phyloP scores from a whole-genome alignment of 2,329 filamentous ascomycete species.

The Xylaria sp. region DNA sequence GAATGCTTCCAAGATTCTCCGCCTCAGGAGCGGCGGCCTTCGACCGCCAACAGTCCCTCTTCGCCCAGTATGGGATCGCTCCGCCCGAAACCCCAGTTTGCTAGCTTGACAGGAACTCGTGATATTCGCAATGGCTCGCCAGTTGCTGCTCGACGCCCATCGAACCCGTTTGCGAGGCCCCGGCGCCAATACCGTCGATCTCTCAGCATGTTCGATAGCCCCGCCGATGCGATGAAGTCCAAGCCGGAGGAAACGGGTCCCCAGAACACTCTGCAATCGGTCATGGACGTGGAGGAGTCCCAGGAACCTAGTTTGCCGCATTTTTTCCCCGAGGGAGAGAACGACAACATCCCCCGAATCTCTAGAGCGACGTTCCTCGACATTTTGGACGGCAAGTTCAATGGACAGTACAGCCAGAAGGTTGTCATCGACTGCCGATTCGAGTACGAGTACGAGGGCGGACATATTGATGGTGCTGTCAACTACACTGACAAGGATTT shows the following conservation, averaged over 20 bases:
- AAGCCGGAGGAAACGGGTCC: constrained; percentile 64
- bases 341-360: constrained; percentile 87
- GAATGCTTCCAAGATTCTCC: constrained; percentile 85
- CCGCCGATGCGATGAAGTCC: constrained; percentile 82
- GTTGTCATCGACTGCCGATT: constrained; percentile 96
- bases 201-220: constrained; percentile 96
- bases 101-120: constrained; percentile 54
- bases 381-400: constrained; percentile 85
- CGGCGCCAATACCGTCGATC: constrained; percentile 90
- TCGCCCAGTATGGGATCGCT: constrained; percentile 56
- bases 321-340: constrained; percentile 77
- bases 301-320: constrained; percentile 79
- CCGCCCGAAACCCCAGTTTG: constrained; percentile 67
- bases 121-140: constrained; percentile 75
- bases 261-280: constrained; percentile 66
- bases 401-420: constrained; percentile 74
- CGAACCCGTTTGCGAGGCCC: constrained; percentile 72
- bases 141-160: constrained; percentile 68
- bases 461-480: constrained; percentile 89
- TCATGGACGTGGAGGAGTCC: constrained; percentile 81
- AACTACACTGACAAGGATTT: constrained; percentile 98
- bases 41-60: constrained; percentile 63
- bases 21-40: constrained; percentile 66
- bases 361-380: constrained; percentile 78
- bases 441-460: constrained; percentile 97